Base-by-base conservation (phyloP, 208 protist species). In the Trypanosoma platydactyli region DNA sequence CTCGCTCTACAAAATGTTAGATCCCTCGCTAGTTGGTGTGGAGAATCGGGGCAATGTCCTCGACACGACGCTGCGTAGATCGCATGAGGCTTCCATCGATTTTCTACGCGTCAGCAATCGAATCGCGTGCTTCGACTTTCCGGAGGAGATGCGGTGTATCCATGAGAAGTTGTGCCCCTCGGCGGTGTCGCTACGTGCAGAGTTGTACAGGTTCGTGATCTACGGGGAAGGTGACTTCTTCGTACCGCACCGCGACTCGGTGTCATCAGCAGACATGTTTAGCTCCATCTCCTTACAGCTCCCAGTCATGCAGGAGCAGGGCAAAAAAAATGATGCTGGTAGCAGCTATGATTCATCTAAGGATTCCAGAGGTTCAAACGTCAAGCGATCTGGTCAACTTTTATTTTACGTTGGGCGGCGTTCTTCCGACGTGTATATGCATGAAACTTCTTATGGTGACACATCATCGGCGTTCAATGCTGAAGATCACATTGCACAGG, bases 171-270 rank as follows among this genome's bases (percentile, higher is more conserved):
- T 71, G 33, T 71, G 56, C 56, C 66, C 66, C 33, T 61, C 50
- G 3, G 66, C 66, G 20, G 29, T 53, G 41, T 48, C 48, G 18
- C 52, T 71, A 7, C 66, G 56, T 25, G 56, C 24, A 5, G 41
- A 64, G 33, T 18, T 56, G 7, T 71, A 71, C 55, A 71, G 66
- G 20, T 27, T 71, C 11, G 45, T 71, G 29, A 40, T 61, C 16
- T 71, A 71, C 45, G 66, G 40, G 12, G 30, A 51, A 29, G 66
- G 54, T 33, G 66, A 71, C 41, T 71, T 71, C 56, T 71, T 71
- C 24, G 54, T 64, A 20, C 66, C 66, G 4, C 56, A 71, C 27
- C 54, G 50, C 29, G 66, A 71, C 55, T 64, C 66, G 22, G 49
- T 64, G 66, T 30, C 57, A 29, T 55, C 48, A 16, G 66, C 29